Base-by-base conservation (phyloP, 2,329 filamentous ascomycete genomes). In the Talaromyces atroroseus region DNA sequence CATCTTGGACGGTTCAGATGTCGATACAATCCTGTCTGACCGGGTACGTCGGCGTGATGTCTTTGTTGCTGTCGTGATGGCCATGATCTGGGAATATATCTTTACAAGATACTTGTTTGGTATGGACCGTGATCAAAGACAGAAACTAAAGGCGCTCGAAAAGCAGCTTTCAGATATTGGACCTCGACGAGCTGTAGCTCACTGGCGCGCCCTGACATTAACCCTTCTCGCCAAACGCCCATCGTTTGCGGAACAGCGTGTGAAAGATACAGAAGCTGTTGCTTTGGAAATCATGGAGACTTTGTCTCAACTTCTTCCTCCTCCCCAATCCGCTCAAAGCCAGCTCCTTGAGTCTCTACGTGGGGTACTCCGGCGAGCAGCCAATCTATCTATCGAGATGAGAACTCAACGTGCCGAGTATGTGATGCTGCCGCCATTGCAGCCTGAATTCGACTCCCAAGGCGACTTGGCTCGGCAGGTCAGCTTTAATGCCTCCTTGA, bases 1-100 rank as follows among this genome's bases (percentile, higher is more conserved):
- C 59, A 86, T 99, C 54, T 82, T 99, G 24, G 95, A 99, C 74
- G 94, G 92, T 60, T 90, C 90, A 47, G 92, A 97, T 68, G 91
- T 96, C 61, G 91, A 97, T 72, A 78, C 80, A 57, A 94, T 95
- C 67, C 85, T 99, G 49, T 82, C 83, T 62, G 92, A 99, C 71
- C 89, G 95, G 40, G 88, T 96, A 54, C 86, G 83, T 66, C 87
- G 94, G 59, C 86, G 92, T 59, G 92, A 97, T 71, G 86, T 97
- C 58, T 96, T 99, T 80, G 96, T 97, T 90, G 94, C 91, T 38
- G 91, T 99, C 72, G 90, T 92, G 56, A 97, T 97, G 92, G 94
- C 89, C 60, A 96, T 99, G 91, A 86, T 99, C 52, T 99, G 92
- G 92, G 94, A 99, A 73, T 96, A 95, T 68, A 87, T 99, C 69